Evolutionary conservation across 805 yeast species (phyloP).

Genomic region (Candida loeiensis): DNA sequence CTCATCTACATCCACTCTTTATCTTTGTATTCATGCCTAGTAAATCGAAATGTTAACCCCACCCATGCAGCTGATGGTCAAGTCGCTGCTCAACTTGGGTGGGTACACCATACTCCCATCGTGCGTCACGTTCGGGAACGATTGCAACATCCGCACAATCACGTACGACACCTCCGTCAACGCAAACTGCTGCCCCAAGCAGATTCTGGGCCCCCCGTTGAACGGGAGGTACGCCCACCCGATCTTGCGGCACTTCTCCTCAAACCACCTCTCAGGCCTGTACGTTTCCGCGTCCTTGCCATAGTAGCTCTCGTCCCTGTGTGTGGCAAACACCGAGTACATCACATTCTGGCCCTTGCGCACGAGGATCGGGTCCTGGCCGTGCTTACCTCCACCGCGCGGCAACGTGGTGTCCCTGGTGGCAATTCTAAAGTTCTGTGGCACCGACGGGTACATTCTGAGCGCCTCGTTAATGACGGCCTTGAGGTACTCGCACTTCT

Average conservation of each 20-base stretch:
- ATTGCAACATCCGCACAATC: slow-evolving; percentile 26
- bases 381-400: slow-evolving; percentile 44
- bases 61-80: slow-evolving; percentile 26
- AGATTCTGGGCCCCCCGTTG: slow-evolving; percentile 38
- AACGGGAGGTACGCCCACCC: slow-evolving; percentile 38
- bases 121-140: slow-evolving; percentile 24
- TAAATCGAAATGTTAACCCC: slow-evolving; percentile 15
- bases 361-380: slow-evolving; percentile 20
- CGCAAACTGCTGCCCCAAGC: slow-evolving; percentile 40
- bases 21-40: slow-evolving; percentile 2
- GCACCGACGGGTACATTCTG: slow-evolving; percentile 52
- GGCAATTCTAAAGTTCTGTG: slow-evolving; percentile 46
- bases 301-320: slow-evolving; percentile 19
- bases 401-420: slow-evolving; percentile 47
- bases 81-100: slow-evolving; percentile 19
- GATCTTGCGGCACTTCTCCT: slow-evolving; percentile 20
- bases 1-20: not conserved
- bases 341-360: slow-evolving; percentile 21
- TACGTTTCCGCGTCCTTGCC: slow-evolving; percentile 34
- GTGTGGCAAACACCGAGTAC: slow-evolving; percentile 20
- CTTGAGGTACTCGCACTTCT: slow-evolving; percentile 45
- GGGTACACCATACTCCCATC: slow-evolving; percentile 9
- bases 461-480: slow-evolving; percentile 47
- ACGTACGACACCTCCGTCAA: slow-evolving; percentile 35
- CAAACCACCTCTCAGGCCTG: slow-evolving; percentile 39